Conservation (phyloP, 2,329 filamentous ascomycete species). For the Exophiala xenobiotica region DNA sequence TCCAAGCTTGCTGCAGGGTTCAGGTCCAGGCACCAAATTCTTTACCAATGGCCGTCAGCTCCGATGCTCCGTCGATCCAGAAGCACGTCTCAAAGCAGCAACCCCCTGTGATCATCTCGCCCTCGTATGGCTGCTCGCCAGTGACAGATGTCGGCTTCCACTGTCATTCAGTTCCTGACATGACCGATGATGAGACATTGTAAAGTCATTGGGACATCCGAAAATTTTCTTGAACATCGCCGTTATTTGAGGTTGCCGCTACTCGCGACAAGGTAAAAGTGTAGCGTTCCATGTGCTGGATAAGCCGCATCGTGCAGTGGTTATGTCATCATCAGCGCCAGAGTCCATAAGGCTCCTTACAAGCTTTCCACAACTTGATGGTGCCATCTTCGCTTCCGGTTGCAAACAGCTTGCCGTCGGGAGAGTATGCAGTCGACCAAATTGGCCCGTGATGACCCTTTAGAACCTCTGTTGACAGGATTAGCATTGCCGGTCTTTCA, state of each 20-base stretch:
- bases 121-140: no score
- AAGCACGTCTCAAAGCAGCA: background rate
- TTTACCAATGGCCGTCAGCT: background rate
- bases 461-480: conserved; percentile 71
- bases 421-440: conserved; percentile 93
- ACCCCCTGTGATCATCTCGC: no score
- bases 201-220: background rate
- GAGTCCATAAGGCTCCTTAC: conserved; percentile 62
- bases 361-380: conserved; percentile 83
- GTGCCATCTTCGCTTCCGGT: conserved; percentile 97
- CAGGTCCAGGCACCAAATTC: conserved; percentile 1
- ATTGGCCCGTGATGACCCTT: conserved; percentile 97
- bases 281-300: no score
- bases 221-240: background rate
- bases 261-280: no score
- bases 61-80: background rate
- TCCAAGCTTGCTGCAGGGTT: conserved; percentile 1
- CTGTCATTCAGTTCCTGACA: no score
- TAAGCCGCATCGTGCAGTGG: no score
- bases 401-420: conserved; percentile 92
- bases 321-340: no score
- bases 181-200: background rate
- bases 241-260: background rate
- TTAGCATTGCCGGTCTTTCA: conserved; percentile 26
- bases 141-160: no score